These are phyloP conservation scores for Cocos nucifera DNA, from an alignment of 176 grass and related monocot species.

Conservation along the genomic window DNA sequence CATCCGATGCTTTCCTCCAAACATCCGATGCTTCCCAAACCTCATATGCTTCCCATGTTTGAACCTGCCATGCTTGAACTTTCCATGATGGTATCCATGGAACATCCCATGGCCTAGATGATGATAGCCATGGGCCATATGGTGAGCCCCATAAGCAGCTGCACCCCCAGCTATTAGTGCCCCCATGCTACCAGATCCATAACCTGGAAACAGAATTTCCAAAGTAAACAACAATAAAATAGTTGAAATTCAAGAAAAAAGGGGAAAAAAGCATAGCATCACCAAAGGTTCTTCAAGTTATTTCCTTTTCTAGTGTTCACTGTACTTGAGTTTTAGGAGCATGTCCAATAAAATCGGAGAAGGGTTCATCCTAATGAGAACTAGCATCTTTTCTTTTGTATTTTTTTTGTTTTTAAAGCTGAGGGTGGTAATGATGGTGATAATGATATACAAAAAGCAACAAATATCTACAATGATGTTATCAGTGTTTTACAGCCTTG, in stretches of 20 bases:
- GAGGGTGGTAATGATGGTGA: too few relatives aligned
- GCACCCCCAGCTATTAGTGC: conserved; percentile 16
- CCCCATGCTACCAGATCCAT: conserved; percentile 14
- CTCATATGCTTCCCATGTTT: conserved; percentile 7
- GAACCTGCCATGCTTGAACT: conserved; percentile 17
- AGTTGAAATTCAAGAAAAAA: not conserved
- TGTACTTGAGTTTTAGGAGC: too few relatives aligned
- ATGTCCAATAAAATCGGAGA: too few relatives aligned
- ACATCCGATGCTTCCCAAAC: conserved; percentile 9
- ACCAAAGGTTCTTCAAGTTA: not conserved
- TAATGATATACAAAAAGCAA: too few relatives aligned
- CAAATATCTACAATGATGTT: too few relatives aligned
- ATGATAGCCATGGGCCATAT: conserved; percentile 20
- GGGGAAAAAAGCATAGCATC: not conserved
- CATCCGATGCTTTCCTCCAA: conserved; percentile 11
- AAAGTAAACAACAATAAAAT: not conserved
- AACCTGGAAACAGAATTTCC: conserved; percentile 5
- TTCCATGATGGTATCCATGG: conserved; percentile 10
- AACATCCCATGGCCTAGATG: conserved; percentile 17
- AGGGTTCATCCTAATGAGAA: too few relatives aligned
- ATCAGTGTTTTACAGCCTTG: too few relatives aligned
- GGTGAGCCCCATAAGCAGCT: conserved; percentile 27
- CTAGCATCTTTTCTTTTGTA: too few relatives aligned
- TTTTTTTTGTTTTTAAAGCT: too few relatives aligned
- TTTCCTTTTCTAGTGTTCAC: not conserved